Conservation (phyloP, 495 filamentous ascomycete species). For the Podospora fimiseda region DNA sequence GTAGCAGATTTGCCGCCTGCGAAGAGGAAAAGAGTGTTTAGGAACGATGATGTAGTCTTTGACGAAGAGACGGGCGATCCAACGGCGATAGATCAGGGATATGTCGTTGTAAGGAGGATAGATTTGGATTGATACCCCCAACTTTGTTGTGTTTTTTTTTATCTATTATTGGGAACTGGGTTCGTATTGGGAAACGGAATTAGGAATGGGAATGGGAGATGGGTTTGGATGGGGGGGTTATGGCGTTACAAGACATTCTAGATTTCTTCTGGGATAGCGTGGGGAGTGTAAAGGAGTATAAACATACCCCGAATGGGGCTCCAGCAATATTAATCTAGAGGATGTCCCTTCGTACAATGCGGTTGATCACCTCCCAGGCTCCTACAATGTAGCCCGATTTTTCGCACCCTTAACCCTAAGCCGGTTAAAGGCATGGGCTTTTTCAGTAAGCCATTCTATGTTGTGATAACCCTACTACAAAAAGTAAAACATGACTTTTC, state of each 20-base stretch:
- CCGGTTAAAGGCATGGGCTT: too few relatives aligned
- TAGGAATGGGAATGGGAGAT: not conserved
- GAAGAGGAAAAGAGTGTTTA: conserved; percentile 25
- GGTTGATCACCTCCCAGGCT: too few relatives aligned
- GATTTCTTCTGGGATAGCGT: not conserved
- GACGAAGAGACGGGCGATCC: conserved; percentile 40
- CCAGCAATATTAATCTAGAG: not conserved
- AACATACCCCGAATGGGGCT: too few relatives aligned
- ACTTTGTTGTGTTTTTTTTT: not conserved
- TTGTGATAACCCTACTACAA: too few relatives aligned
- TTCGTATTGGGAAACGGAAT: not conserved
- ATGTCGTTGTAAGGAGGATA: conserved; percentile 38
- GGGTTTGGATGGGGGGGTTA: not conserved
- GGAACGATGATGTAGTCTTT: conserved; percentile 31
- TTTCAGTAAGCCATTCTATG: too few relatives aligned
- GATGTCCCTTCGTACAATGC: too few relatives aligned
- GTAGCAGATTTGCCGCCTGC: conserved; percentile 18
- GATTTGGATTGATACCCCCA: conserved; percentile 32
- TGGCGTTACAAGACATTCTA: not conserved
- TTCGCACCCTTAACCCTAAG: too few relatives aligned
- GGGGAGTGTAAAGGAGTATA: too few relatives aligned
- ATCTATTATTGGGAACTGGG: not conserved
- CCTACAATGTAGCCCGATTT: too few relatives aligned
- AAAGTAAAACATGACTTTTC: too few relatives aligned
- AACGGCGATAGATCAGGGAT: conserved; percentile 34